Base-by-base conservation (phyloP, 2,329 filamentous ascomycete genomes). In the Chrysosporium queenslandicum region DNA sequence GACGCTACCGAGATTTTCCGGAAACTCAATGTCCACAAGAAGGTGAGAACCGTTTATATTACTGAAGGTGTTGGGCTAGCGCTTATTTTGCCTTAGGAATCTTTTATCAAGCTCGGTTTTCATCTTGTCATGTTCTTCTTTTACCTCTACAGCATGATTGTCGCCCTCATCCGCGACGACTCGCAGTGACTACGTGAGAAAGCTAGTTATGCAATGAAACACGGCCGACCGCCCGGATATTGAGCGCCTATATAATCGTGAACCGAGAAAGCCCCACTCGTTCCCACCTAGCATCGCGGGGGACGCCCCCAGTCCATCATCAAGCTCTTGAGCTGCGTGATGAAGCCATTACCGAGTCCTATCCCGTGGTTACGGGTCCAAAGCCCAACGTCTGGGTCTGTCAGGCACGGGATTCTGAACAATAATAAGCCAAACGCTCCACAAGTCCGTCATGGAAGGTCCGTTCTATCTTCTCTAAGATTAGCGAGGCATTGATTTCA, bases 51-150 rank as follows among this genome's bases (percentile, higher is more conserved):
- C 12, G 4, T 4, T 1, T 40, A 30, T 47, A 40, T 46, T 14
- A 12, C 12, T 27, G 16, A 8, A 25, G 16, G 14, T 7, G 7
- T 14, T 25, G 42, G 42, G 5, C 42, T 18, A 4, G 9, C 2
- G 25, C 45, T 23, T 21, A n/a, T 16, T 29, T 16, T 21, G 45
- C 34, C 23, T 40, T 60, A 95, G 90, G 92, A 98, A 81, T 97
- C 92, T 0, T 98, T 98, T 72, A 84, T 92, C 76, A 98, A 98
- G 77, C 87, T 98, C 40, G 92, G 91, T 53, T 98, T 98, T 79
- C 92, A 98, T 73, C 78, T 98, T 56, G 72, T 98, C 74, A 96
- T 98, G 89, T 98, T 98, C 81, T 98, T 98, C 83, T 98, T 97
- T 81, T 98, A 98, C 76, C 85, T 98, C 53, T 95, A 95, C 81